Conservation (phyloP, 2,329 filamentous ascomycete genomes). For the Verticillium nonalfalfae region DNA sequence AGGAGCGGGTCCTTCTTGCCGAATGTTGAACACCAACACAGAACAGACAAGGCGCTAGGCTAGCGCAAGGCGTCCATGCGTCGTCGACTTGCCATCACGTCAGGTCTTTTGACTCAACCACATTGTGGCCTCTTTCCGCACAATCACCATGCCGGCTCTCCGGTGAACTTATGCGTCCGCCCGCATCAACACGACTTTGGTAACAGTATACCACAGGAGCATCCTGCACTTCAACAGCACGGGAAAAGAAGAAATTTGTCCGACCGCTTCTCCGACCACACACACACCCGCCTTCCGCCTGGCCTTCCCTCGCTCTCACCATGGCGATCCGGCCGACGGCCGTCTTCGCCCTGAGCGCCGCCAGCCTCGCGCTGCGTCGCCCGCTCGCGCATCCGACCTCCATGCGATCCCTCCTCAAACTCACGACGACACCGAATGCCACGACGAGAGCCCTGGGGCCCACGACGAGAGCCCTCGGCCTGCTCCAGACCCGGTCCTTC, state of each 20-base stretch:
- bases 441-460: conserved; percentile 9
- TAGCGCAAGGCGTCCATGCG: background rate
- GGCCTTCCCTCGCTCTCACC: conserved; percentile 1
- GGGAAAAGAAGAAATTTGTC: background rate
- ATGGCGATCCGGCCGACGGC: conserved; percentile 11
- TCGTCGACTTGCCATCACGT: background rate
- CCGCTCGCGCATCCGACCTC: conserved; percentile 7
- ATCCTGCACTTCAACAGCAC: background rate
- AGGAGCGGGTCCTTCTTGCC: no score
- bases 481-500: conserved; percentile 26
- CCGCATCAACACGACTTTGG: background rate
- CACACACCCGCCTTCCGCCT: background rate
- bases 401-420: conserved; percentile 9
- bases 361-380: conserved; percentile 8
- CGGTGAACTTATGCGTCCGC: background rate
- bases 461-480: background rate
- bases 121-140: background rate
- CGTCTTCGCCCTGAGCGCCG: conserved; percentile 9
- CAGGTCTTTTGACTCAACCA: background rate
- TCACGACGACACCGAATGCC: conserved; percentile 5
- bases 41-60: background rate
- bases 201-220: background rate
- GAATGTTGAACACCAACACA: no score
- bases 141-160: background rate
- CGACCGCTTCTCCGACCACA: background rate